Percentiles rank a stretch among this genome's conserved stretches.
Conservation (phyloP, 495 filamentous ascomycete genomes). For the Trypethelium eluteriae region DNA sequence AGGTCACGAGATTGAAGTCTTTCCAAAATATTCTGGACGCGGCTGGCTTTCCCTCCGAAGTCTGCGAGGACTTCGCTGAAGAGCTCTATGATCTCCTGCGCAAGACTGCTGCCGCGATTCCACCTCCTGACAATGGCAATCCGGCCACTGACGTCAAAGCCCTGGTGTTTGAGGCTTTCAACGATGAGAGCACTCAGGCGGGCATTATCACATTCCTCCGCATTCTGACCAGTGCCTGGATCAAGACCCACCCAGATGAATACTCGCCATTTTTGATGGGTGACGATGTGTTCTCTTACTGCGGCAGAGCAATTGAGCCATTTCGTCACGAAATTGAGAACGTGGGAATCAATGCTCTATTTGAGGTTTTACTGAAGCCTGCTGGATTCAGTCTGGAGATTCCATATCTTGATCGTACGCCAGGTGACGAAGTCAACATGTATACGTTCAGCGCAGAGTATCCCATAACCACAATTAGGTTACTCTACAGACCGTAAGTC, state of each 20-base stretch:
- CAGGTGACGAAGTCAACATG: slow-evolving; percentile 68
- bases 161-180: slow-evolving; percentile 66
- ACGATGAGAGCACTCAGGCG: slow-evolving; percentile 56
- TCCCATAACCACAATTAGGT: slow-evolving; percentile 51
- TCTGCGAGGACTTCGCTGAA: slow-evolving; percentile 79
- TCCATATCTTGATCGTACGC: slow-evolving; percentile 82
- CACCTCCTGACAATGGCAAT: neutral
- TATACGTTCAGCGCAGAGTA: slow-evolving; percentile 57
- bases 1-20: slow-evolving; percentile 61
- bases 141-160: slow-evolving; percentile 50
- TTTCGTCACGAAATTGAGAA: slow-evolving; percentile 81
- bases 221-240: slow-evolving; percentile 79
- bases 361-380: slow-evolving; percentile 72
- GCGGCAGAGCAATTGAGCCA: slow-evolving; percentile 60
- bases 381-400: slow-evolving; percentile 77
- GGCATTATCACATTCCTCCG: slow-evolving; percentile 57
- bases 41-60: slow-evolving; percentile 56
- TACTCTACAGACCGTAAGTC: slow-evolving; percentile 66
- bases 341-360: slow-evolving; percentile 65
- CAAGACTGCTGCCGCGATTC: slow-evolving; percentile 45
- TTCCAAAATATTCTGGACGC: slow-evolving; percentile 62
- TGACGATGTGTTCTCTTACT: slow-evolving; percentile 61
- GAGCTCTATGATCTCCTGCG: slow-evolving; percentile 60
- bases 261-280: slow-evolving; percentile 64
- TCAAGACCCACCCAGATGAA: slow-evolving; percentile 60